Percentiles rank a stretch among this genome's conserved stretches.
Conservation (phyloP, 139 green algal genomes). For the Chlorella sp. region DNA sequence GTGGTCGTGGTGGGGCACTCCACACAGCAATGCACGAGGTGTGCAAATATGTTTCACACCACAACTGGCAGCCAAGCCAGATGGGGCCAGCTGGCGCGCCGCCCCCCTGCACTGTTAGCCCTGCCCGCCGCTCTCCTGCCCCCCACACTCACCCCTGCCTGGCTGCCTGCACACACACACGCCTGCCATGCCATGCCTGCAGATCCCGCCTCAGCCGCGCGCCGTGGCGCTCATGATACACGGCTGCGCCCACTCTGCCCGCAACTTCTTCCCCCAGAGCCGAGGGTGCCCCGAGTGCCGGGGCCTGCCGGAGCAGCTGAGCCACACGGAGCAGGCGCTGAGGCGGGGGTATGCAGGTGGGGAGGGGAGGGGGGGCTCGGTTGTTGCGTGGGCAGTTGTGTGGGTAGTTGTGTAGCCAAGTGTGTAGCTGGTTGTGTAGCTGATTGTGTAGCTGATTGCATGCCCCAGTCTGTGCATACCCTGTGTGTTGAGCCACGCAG, state of each 20-base stretch:
- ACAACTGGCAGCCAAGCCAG: no score
- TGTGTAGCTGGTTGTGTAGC: no score
- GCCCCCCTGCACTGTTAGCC: not conserved
- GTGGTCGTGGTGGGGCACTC: no score
- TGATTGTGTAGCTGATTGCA: not conserved
- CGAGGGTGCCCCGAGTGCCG: conserved; percentile 4
- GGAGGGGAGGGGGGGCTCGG: not conserved
- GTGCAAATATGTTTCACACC: no score
- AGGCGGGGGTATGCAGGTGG: conserved; percentile 14
- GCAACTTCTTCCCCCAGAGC: conserved; percentile 23
- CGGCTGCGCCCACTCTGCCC: conserved; percentile 4
- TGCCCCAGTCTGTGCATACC: no score
- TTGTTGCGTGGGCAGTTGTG: no score
- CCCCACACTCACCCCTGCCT: not conserved
- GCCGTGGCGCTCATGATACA: not conserved
- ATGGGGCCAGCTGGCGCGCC: no score
- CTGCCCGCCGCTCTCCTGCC: no score
- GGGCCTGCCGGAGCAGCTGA: conserved; percentile 27
- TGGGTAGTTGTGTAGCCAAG: not conserved
- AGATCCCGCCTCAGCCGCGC: not conserved
- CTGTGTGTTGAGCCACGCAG: no score
- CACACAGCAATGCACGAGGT: no score
- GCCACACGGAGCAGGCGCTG: conserved; percentile 27
- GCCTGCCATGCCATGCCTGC: not conserved
- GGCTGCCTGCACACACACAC: not conserved